Base-by-base conservation (phyloP, 2,329 filamentous ascomycete species). In the Chrysosporium keratinophilum region DNA sequence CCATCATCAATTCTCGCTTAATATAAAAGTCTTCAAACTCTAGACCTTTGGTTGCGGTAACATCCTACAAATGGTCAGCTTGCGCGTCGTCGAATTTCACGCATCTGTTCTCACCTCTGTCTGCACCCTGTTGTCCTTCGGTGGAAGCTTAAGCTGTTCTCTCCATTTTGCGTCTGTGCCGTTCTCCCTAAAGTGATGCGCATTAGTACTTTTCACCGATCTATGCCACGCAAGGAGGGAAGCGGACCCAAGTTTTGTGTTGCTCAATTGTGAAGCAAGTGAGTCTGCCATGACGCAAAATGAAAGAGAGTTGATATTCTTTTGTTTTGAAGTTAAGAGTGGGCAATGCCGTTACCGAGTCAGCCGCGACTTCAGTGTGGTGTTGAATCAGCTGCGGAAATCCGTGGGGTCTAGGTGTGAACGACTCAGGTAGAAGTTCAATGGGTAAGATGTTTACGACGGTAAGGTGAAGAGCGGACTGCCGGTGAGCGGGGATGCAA, bases 21-120 rank as follows among this genome's bases (percentile, higher is more conserved):
- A 98, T 84, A 61, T 86, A 87, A 69, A 98, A 96, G 62, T 97
- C 88, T 72, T 98, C 94, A 67, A 96, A 98, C 63, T 98, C 93
- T 58, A 98, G 78, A 57, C 93, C 93, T 75, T 96, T 97, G 33
- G 91, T 98, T 64, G 89, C 90, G 55, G 91, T 97, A 58, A 98
- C 94, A 86, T 98, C 93, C 87, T 95, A 63, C 48, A 58, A 43
- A 34, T 35, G 20, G 54, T 54, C 63, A 58, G 65, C 31, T 9
- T 28, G 33, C 23, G 42, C 44, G 11, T 20, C 10, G 37, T 37
- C 1, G 12, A 14, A 34, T 14, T 1, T 14, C 5, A 33, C 5
- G 45, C n/a, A 40, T 49, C 20, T 10, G 46, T 19, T 19, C 67
- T 44, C 62, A 75, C 73, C 68, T 76, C 74, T 54, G 74, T 77